Percentiles rank a stretch among this genome's conserved stretches.
Evolutionary conservation across 1,284 basidiomycete genomes (phyloP).

Genomic region (Sporisorium graminicola): DNA sequence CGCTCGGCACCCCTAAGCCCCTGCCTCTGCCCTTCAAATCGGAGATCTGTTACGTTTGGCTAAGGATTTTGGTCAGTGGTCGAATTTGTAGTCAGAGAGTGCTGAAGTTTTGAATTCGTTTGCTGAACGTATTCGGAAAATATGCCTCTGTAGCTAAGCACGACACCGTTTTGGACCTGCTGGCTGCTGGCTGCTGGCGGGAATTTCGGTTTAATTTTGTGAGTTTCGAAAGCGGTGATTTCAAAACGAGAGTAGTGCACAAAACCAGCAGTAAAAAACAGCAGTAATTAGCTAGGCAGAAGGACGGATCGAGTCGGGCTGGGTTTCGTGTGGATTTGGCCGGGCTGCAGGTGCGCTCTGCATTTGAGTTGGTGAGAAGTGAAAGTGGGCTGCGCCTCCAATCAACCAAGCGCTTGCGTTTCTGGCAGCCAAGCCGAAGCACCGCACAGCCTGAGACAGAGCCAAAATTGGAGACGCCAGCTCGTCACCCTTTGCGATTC

Average conservation of each 20-base stretch:
- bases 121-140: background rate
- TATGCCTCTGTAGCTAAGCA: background rate
- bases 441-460: background rate
- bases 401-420: background rate
- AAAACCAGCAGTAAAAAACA: no score
- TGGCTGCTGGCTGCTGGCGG: background rate
- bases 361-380: no score
- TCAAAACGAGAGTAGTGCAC: no score
- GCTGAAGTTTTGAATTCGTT: no score
- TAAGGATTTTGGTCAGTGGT: background rate
- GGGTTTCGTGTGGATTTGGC: background rate
- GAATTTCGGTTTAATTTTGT: background rate
- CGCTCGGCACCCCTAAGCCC: background rate
- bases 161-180: no score
- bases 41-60: background rate
- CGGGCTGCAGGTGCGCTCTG: conserved; percentile 4
- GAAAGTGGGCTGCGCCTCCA: background rate
- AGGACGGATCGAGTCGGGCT: conserved; percentile 1
- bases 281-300: background rate
- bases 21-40: background rate
- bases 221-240: background rate
- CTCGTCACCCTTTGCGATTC: conserved; percentile 2
- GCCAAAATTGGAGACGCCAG: conserved; percentile 1
- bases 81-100: background rate
- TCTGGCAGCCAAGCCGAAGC: background rate